Base-by-base conservation (phyloP, 1,139 yeast species). In the Debaryomyces nepalensis region DNA sequence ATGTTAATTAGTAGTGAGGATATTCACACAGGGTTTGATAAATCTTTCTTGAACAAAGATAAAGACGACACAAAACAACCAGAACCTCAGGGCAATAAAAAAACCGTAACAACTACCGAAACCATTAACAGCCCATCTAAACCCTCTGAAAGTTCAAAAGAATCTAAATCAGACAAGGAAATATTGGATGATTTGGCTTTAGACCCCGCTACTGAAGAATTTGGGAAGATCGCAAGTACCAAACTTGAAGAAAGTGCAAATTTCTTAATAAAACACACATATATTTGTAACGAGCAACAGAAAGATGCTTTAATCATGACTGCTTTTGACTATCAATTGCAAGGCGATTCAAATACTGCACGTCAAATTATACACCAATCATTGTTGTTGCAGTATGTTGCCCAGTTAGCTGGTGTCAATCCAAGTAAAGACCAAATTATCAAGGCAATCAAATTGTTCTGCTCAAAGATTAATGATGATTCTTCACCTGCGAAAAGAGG, bases 271-370 rank as follows among this genome's bases (percentile, higher is more conserved):
- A 57, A 66, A 44, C 87, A 90, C 61, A 80, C 88, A 23, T 71
- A 75, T 43, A 87, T 95, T 46, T 81, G 91, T 43, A 80, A 81
- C 3, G 91, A 87, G 52, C 82, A 81, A 46, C 98, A 93, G 59
- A 90, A 91, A 59, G 99, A 95, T 63, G 91, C 96, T 0, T 77
- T 95, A 45, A 73, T 91, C 59, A 91, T 93, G 97, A 83, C 85
- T 19, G 96, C 98, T 0, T 95, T 93, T 61, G 96, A 93, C 55
- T 71, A 75, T 41, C 90, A 90, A 60, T 73, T 91, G 47, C 80
- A 75, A 7, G 84, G 82, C 12, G 75, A 88, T 40, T 59, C 77
- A 0, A 46, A 51, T 4, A 59, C 64, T 10, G 81, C 91, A 1
- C 76, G 74, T 49, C 85, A 79, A 46, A 77, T 84, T 22, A 83